These are phyloP conservation scores for Exophiala dermatitidis DNA, from an alignment of 2,329 filamentous ascomycete species.

Conservation along the genomic window DNA sequence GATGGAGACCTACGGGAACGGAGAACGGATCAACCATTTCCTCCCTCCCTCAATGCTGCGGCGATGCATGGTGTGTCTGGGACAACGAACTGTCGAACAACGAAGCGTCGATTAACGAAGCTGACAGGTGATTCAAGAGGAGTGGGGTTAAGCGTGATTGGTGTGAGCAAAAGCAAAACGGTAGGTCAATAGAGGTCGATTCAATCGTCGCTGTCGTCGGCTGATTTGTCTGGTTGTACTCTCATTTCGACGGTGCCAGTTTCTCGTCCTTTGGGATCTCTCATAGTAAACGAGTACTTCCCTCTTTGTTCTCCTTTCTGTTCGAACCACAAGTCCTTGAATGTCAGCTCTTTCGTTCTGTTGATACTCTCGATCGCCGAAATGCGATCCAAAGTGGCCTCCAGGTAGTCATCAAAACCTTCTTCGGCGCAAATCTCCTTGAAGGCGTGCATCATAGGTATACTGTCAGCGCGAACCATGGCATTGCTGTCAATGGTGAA, in stretches of 20 bases:
- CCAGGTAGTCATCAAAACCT: conserved; percentile 75
- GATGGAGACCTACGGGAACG: neutral
- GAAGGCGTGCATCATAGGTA: conserved; percentile 94
- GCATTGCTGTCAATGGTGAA: conserved; percentile 87
- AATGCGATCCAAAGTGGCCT: conserved; percentile 78
- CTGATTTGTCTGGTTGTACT: conserved; percentile 16
- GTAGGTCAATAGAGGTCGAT: neutral
- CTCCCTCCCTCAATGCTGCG: conserved; percentile 5
- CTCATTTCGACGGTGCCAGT: conserved; percentile 39
- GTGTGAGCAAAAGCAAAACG: neutral
- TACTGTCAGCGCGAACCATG: conserved; percentile 82
- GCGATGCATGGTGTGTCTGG: conserved; percentile 11
- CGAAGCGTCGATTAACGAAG: neutral
- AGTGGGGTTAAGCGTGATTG: neutral
- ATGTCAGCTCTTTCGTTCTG: conserved; percentile 85
- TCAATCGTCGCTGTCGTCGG: conserved; percentile 14
- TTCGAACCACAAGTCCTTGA: conserved; percentile 84
- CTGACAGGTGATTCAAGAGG: neutral
- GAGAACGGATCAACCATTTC: neutral
- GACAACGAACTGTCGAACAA: neutral
- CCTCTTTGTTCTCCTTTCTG: conserved; percentile 40
- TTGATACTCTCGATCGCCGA: conserved; percentile 88
- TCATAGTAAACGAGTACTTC: conserved; percentile 60
- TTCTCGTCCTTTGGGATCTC: conserved; percentile 42
- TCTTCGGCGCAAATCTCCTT: conserved; percentile 67